A percentile compares a stretch with the other conserved stretches of the same genome.
phyloP scores from a whole-genome alignment of 768 basidiomycete species.

The Coprinopsis marcescibilis region DNA sequence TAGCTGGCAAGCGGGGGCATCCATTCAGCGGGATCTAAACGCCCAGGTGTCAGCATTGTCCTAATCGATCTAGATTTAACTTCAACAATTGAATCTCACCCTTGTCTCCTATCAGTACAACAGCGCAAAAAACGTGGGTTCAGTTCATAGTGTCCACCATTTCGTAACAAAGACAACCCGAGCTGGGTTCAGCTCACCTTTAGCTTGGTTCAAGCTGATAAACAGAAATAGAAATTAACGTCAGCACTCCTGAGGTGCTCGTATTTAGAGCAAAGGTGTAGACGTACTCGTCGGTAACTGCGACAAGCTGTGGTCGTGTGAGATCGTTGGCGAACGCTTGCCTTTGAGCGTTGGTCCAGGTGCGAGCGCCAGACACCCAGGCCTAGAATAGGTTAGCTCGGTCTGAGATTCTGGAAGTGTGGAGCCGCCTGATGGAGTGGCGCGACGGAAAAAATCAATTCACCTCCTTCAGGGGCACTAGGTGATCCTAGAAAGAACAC shows the following conservation, averaged over 20 bases:
- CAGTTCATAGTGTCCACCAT: background rate
- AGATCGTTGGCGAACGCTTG: constrained; percentile 52
- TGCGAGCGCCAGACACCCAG: constrained; percentile 50
- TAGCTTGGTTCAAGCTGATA: constrained; percentile 39
- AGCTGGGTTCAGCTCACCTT: constrained; percentile 30
- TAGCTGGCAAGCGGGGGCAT: constrained; percentile 43
- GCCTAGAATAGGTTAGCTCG: constrained; percentile 22
- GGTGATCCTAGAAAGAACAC: constrained; percentile 38
- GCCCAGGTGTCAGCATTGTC: background rate
- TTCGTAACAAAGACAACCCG: too few relatives aligned
- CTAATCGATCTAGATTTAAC: background rate
- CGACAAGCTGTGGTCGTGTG: constrained; percentile 48
- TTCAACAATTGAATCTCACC: constrained; percentile 19
- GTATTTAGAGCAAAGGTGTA: background rate
- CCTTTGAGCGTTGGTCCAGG: constrained; percentile 45
- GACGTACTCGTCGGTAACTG: constrained; percentile 37
- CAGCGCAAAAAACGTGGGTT: background rate
- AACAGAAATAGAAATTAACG: background rate
- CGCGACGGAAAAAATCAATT: background rate
- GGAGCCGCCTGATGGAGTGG: background rate
- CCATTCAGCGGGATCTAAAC: constrained; percentile 43
- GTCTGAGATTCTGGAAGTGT: background rate
- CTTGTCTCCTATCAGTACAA: constrained; percentile 32
- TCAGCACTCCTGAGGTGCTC: background rate
- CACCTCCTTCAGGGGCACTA: constrained; percentile 51